These are phyloP conservation scores for Sphaerulina musiva DNA, from an alignment of 2,329 filamentous ascomycete species.

Conservation along the genomic window DNA sequence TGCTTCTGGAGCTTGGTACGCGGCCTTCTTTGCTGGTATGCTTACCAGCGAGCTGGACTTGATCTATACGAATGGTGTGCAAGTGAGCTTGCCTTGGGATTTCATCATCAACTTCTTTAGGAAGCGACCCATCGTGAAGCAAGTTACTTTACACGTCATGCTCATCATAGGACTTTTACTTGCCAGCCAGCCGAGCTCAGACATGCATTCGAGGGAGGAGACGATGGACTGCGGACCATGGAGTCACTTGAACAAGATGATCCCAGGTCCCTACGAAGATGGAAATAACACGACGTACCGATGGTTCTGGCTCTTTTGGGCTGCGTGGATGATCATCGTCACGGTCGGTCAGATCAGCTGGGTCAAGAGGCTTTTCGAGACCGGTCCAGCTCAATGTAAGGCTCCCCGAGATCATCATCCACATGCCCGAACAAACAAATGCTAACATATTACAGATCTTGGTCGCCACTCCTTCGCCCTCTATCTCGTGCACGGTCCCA, in stretches of 20 bases:
- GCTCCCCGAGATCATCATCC: not conserved
- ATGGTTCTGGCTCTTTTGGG: conserved; percentile 50
- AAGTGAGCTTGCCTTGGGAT: conserved; percentile 20
- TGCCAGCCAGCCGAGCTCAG: conserved; percentile 22
- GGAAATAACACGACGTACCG: conserved; percentile 20
- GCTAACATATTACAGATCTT: conserved; percentile 37
- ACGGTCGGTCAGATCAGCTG: conserved; percentile 23
- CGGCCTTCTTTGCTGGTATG: conserved; percentile 56
- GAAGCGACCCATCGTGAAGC: conserved; percentile 10
- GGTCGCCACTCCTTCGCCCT: conserved; percentile 56
- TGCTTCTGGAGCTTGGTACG: conserved; percentile 49
- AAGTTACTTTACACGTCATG: conserved; percentile 17
- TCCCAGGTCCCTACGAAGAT: conserved; percentile 22
- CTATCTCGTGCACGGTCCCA: conserved; percentile 59
- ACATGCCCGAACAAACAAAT: not conserved
- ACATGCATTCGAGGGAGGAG: conserved; percentile 16
- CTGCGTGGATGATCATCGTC: conserved; percentile 36
- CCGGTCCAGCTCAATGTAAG: conserved; percentile 22
- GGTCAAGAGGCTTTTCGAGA: conserved; percentile 24
- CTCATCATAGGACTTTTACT: conserved; percentile 22
- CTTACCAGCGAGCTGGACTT: conserved; percentile 55
- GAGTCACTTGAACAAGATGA: conserved; percentile 20
- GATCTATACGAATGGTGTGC: conserved; percentile 36
- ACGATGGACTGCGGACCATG: conserved; percentile 23
- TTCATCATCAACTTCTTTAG: conserved; percentile 13